Base-by-base conservation (phyloP, 176 grass and related monocot species). In the sorghum (Sorghum bicolor) region DNA sequence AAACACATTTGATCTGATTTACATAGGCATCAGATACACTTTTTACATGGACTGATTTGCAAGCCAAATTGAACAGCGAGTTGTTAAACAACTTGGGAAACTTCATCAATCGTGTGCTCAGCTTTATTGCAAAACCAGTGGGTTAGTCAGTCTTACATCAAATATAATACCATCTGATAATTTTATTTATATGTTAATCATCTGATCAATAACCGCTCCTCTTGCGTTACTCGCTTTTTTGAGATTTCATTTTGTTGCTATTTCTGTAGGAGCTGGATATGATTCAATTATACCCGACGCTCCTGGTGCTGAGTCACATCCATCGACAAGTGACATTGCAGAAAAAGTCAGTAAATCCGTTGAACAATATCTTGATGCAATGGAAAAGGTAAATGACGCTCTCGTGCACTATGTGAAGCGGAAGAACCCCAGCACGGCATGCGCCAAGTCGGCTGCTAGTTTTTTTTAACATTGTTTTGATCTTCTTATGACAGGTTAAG, bases 101-200 rank as follows among this genome's bases (percentile, higher is more conserved):
- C 77, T 98, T 98, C 73, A 93, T 93, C 80, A 95, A 95, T 74
- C 91, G 91, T 80, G 96, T 98, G 77, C 88, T 98, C 82, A 95
- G 89, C 62, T 98, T 98, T 83, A 75, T 98, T 84, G 89, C 96
- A 52, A 98, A 98, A 86, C 91, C 91, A 93, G 72, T 83, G 87
- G 96, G 96, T 98, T 75, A 77, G 83, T 84, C 31, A 63, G 64
- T 75, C 67, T 87, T 83, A 26, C 45, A 48, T 15, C 34, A 25
- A 28, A 19, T 36, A 64, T 70, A 20, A 67, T 17, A 65, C 5
- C 14, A 8, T 81, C 6, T 70, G 28, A 39, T 47, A 25, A 60
- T 29, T 78, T 4, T 20, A 11, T 79, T 47, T 47, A 80, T 70
- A 81, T 39, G 28, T 61, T 53, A 44, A 39, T 66, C 44, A 72